Conservation (phyloP, 148 eudicot genomes). For the Pharnaceum exiguum region DNA sequence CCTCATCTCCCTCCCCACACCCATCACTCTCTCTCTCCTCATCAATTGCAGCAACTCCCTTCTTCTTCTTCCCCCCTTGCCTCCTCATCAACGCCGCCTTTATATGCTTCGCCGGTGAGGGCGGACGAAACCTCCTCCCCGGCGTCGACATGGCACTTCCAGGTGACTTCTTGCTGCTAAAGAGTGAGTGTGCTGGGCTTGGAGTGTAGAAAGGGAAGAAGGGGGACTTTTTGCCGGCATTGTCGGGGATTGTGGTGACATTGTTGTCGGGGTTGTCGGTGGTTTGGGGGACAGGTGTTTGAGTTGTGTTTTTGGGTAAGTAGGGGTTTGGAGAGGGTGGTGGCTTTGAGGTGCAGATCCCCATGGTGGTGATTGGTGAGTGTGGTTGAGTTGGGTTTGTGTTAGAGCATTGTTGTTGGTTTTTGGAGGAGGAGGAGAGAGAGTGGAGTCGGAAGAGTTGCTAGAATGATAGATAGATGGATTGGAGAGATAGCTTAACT, state of each 20-base stretch:
- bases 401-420: not conserved
- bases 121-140: conserved; percentile 39
- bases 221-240: conserved; percentile 28
- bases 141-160: conserved; percentile 32
- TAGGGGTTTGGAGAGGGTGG: conserved; percentile 28
- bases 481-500: too few relatives aligned
- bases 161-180: conserved; percentile 35
- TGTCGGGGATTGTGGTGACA: conserved; percentile 1
- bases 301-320: conserved; percentile 10
- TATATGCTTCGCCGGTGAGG: conserved; percentile 65
- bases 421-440: not conserved
- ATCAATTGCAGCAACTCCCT: too few relatives aligned
- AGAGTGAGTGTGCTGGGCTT: conserved; percentile 33
- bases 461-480: too few relatives aligned
- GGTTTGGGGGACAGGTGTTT: conserved; percentile 11
- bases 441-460: not conserved
- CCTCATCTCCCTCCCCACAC: conserved; percentile 20
- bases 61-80: conserved; percentile 32
- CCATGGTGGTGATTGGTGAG: conserved; percentile 22
- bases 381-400: not conserved
- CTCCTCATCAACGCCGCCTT: conserved; percentile 37
- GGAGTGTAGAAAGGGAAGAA: conserved; percentile 45
- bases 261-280: not conserved
- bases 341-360: conserved; percentile 40
- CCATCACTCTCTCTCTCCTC: conserved; percentile 22